A percentile compares a stretch with the other conserved stretches of the same genome.
Conservation (phyloP, 2,329 filamentous ascomycete species). For the Podosphaera xanthii region DNA sequence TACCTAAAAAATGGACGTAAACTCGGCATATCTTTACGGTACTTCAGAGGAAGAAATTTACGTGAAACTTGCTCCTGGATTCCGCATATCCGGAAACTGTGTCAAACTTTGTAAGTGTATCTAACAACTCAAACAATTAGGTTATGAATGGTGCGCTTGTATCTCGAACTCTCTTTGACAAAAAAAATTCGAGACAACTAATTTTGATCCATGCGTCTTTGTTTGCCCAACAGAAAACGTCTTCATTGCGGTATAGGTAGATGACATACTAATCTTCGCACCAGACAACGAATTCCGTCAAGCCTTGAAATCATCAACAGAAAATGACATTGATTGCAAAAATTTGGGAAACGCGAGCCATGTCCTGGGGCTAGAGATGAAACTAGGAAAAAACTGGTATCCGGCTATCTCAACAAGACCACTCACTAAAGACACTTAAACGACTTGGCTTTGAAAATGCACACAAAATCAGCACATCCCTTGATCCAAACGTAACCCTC, state of each 20-base stretch:
- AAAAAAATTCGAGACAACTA: neutral
- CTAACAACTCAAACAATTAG: neutral
- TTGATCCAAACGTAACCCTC: neutral
- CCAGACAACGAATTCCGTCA: neutral
- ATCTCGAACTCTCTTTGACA: slow-evolving; percentile 1
- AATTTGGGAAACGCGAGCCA: too few relatives aligned
- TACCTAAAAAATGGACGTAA: neutral
- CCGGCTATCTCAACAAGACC: neutral
- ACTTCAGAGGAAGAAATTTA: neutral
- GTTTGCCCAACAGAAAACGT: slow-evolving; percentile 1
- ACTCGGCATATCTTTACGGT: neutral
- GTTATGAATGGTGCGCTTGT: slow-evolving; percentile 1
- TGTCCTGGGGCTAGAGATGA: neutral
- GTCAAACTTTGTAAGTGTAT: neutral
- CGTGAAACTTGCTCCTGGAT: neutral
- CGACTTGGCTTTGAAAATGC: neutral
- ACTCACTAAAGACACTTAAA: neutral
- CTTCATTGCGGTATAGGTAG: neutral
- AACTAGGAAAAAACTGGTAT: neutral
- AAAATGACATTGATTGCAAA: neutral
- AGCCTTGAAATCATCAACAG: neutral
- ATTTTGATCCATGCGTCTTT: neutral
- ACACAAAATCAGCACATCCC: neutral
- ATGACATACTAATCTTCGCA: neutral
- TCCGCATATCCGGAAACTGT: slow-evolving; percentile 1